phyloP scores from a whole-genome alignment of 2,329 filamentous ascomycete genomes.

The Aureobasidium sp. region DNA sequence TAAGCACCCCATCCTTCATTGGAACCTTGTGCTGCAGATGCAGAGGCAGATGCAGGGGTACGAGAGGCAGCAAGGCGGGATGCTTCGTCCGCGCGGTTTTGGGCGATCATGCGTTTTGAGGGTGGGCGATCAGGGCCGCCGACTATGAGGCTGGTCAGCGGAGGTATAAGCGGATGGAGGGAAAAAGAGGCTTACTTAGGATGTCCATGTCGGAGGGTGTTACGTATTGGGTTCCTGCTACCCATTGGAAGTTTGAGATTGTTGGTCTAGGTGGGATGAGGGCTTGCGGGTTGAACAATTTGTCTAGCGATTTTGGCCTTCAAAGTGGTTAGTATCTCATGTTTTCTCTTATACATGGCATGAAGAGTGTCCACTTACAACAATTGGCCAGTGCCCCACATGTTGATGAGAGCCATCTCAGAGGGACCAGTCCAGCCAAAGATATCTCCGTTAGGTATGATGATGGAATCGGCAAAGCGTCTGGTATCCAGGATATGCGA shows the following conservation, averaged over 20 bases:
- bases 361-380: constrained; percentile 26
- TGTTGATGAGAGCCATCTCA: constrained; percentile 72
- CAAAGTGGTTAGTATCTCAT: constrained; percentile 12
- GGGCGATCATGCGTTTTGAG: constrained; percentile 78
- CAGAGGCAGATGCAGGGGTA: constrained; percentile 24
- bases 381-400: constrained; percentile 67
- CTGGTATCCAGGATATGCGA: constrained; percentile 61
- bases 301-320: constrained; percentile 48
- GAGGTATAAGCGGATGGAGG: too few relatives aligned
- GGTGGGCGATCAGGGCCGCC: constrained; percentile 81
- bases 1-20: constrained; percentile 68
- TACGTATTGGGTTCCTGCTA: constrained; percentile 87
- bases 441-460: constrained; percentile 72
- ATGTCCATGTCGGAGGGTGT: constrained; percentile 81
- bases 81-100: constrained; percentile 65
- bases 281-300: constrained; percentile 68
- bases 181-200: constrained; percentile 38
- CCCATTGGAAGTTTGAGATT: constrained; percentile 94
- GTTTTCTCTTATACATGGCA: constrained; percentile 29
- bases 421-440: constrained; percentile 84
- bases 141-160: constrained; percentile 29
- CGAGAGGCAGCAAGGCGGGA: constrained; percentile 27
- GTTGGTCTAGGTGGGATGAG: constrained; percentile 72
- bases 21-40: constrained; percentile 17
- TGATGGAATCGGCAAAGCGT: constrained; percentile 58